Base-by-base conservation (phyloP, 768 basidiomycete species). In the Naematelia encephala region DNA sequence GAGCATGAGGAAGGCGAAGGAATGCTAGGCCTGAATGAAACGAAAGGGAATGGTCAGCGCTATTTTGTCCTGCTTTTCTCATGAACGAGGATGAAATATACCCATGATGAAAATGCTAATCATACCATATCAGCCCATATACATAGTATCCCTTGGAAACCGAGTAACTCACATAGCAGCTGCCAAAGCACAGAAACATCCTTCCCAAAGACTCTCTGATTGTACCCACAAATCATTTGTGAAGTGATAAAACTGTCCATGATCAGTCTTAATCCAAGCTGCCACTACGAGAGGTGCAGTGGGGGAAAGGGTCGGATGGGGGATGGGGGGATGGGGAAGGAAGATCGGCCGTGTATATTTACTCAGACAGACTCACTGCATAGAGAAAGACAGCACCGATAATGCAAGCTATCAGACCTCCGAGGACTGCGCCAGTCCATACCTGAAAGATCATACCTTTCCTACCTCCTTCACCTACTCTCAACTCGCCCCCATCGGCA, bases 171-270 rank as follows among this genome's bases (percentile, higher is more conserved):
- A 67, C 66, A 67, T 29, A 0, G 61, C 30, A 25, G 57, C 60
- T 13, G 74, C 69, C 2, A 68, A 59, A 16, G 76, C 57, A 44
- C 68, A 68, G 61, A 80, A 80, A 68, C 67, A 62, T 82, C 91
- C 92, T 82, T 96, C 92, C 92, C 92, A 94, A 54, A 92, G 78
- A 51, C 84, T 82, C 78, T 96, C 92, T 4, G 89, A 83, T 70
- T 84, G 85, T 42, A 81, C 70, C 87, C 89, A 94, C n/a, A 96
- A 82, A 74, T 93, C 80, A 22, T 82, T 82, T 0, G 91, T 89
- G 68, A 88, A 84, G 10, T 90, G 92, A 78, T 92, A 93, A 88
- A 90, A 96, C 61, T 70, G 58, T 5, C 19, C 11, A 10, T 22
- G 16, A 19, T 14, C 30, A 19, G 13, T 56, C 44, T n/a, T n/a